Conservation (phyloP, 2,329 filamentous ascomycete genomes). For the Phialophora tarda region DNA sequence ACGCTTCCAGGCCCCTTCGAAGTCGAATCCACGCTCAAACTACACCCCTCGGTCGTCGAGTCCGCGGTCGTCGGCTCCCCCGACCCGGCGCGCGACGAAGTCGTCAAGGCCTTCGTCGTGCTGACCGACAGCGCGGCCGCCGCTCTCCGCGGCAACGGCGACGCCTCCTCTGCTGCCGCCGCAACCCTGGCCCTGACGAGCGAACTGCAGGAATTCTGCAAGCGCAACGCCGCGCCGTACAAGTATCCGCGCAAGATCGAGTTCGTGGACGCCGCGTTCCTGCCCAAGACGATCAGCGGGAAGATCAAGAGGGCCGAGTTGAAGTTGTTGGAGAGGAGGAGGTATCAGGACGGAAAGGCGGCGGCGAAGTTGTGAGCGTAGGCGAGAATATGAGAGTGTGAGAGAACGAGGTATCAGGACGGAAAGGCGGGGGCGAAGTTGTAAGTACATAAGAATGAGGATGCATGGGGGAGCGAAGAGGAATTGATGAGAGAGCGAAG, state of each 20-base stretch:
- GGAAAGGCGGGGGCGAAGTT: too few species aligned
- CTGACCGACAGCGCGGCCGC: conserved; percentile 36
- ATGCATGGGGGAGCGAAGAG: too few species aligned
- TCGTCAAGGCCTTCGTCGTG: conserved; percentile 52
- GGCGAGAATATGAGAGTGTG: too few species aligned
- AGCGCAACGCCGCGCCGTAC: conserved; percentile 49
- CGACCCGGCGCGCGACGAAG: conserved; percentile 47
- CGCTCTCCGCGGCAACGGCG: neutral
- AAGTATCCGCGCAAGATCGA: conserved; percentile 51
- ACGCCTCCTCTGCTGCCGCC: neutral
- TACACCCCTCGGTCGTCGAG: conserved; percentile 49
- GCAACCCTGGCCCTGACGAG: conserved; percentile 38
- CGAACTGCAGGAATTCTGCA: conserved; percentile 51
- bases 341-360: conserved; percentile 25
- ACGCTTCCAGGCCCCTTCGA: conserved; percentile 53
- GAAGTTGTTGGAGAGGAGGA: conserved; percentile 47
- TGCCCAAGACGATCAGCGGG: conserved; percentile 51
- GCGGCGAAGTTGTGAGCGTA: conserved; percentile 35
- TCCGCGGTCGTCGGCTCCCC: conserved; percentile 51
- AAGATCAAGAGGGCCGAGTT: conserved; percentile 48
- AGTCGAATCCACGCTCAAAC: conserved; percentile 51
- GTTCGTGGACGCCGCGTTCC: conserved; percentile 47
- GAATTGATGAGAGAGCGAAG: too few species aligned
- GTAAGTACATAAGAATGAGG: too few species aligned
- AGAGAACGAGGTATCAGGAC: too few species aligned